phyloP scores from a whole-genome alignment of 257 asterid genomes.

The Ophiorrhiza pumila region DNA sequence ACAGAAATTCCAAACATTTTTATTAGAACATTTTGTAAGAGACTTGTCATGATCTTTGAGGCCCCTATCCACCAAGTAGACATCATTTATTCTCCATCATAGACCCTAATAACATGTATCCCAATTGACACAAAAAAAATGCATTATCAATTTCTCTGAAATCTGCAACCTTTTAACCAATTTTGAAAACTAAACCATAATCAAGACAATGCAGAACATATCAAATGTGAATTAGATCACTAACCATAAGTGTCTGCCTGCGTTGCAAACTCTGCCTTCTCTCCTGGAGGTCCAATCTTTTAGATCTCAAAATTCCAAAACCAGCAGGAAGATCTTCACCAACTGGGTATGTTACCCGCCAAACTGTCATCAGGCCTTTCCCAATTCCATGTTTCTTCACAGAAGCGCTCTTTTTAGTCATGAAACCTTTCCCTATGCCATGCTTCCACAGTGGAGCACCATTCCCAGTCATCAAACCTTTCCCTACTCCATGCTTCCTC shows the following conservation, averaged over 20 bases:
- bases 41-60: neutral
- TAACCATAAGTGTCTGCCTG: constrained; percentile 59
- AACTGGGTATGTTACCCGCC: constrained; percentile 40
- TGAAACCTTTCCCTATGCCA: constrained; percentile 77
- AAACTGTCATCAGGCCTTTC: constrained; percentile 71
- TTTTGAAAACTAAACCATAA: neutral
- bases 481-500: constrained; percentile 58
- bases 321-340: constrained; percentile 36
- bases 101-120: neutral
- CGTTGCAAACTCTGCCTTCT: constrained; percentile 59
- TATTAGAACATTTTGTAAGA: neutral
- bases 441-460: constrained; percentile 32
- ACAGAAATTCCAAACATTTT: neutral
- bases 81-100: neutral
- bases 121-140: neutral
- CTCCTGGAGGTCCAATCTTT: constrained; percentile 21
- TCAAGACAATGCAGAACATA: neutral
- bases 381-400: constrained; percentile 55
- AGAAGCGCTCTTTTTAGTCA: constrained; percentile 39
- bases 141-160: constrained; percentile 4
- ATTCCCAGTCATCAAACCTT: constrained; percentile 58
- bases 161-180: neutral
- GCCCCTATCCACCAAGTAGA: neutral
- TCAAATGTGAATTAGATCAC: constrained; percentile 30
- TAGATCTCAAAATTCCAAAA: constrained; percentile 31